phyloP scores from a whole-genome alignment of 441 rosid species.

The Jatropha multifida region DNA sequence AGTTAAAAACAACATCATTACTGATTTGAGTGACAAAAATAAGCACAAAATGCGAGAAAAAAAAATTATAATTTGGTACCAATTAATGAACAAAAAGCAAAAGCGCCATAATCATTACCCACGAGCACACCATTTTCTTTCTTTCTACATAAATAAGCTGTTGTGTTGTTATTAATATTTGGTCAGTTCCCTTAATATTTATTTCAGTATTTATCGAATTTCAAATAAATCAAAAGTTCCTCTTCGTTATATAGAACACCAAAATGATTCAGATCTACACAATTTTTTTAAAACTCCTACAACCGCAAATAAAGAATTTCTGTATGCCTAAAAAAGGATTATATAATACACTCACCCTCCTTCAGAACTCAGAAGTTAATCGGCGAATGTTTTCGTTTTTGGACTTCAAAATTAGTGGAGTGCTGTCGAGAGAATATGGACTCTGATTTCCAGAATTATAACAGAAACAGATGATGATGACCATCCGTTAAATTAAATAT shows the following conservation, averaged over 20 bases:
- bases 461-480: neutral
- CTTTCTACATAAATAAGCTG: neutral
- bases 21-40: conserved; percentile 17
- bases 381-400: too few relatives aligned
- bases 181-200: too few relatives aligned
- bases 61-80: neutral
- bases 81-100: conserved; percentile 11
- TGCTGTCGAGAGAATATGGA: too few relatives aligned
- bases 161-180: neutral
- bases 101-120: conserved; percentile 15
- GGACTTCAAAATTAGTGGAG: too few relatives aligned
- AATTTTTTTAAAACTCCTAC: neutral
- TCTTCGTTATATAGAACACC: neutral
- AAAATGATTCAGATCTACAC: neutral
- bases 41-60: conserved; percentile 9
- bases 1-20: conserved; percentile 13
- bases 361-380: too few relatives aligned
- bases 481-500: neutral
- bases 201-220: too few relatives aligned
- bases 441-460: neutral
- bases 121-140: neutral
- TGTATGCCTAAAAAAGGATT: neutral
- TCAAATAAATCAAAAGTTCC: neutral
- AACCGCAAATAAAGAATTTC: neutral
- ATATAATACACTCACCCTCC: too few relatives aligned